Evolutionary conservation across 1,139 yeast genomes (phyloP), one percentile per base, ranked within the genome.

Genomic region (Yarrowia galli): DNA sequence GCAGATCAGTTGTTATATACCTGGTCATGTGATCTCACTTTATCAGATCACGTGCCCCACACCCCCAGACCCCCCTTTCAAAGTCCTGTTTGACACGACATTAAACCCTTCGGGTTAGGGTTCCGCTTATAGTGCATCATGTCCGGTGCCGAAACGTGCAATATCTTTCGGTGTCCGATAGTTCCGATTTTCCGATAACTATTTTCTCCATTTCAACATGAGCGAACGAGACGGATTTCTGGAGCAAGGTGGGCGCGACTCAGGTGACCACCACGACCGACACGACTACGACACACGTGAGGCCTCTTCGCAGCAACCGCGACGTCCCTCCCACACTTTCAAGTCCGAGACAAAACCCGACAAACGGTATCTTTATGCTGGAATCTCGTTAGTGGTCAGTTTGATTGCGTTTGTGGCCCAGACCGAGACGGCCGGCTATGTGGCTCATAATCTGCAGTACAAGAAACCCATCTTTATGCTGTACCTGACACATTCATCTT

Each of bases 361-460:
- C 61, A 68, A 49, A 53, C 68, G 72, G 23, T 71, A 71, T 36
- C 66, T 69, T 2, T 69, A 69, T 60, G 89, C 92, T 3, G 81
- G 83, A 3, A 75, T 82, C 1, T 83, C 92, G 10, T 87, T 91
- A 69, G 64, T 86, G 5, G 71, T 88, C 9, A 87, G 96, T 4
- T 77, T 91, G 71, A 73, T 85, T 7, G 76, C 92, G 9, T 92
- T 91, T 77, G 92, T 91, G 1, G 75, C 84, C 10, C 97, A 91
- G 75, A 91, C 97, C 0, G 97, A 91, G 77, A 81, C 88, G 70
- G 91, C 97, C 0, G 85, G 92, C 5, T 88, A 87, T 69, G 83
- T 91, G 8, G 89, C 91, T 73, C 80, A 82, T 48, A 77, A 81
- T 4, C 76, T 82, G 25, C 84, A 83, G 10, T 91, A 87, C 75